Base-by-base conservation (phyloP, 1,284 basidiomycete genomes). In the Boletus mariae region DNA sequence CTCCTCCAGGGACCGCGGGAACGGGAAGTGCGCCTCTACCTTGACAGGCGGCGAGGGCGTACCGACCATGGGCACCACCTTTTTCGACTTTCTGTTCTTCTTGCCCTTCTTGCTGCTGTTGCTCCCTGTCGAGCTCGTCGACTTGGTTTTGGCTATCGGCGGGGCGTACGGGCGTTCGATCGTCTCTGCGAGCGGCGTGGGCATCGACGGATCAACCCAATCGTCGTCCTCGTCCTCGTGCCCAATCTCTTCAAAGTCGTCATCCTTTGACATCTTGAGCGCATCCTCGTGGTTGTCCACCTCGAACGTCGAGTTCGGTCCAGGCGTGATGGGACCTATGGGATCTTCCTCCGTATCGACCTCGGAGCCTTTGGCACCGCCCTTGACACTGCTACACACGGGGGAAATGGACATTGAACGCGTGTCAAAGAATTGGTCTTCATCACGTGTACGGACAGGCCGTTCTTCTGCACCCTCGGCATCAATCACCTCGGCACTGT, bases 281-380 rank as follows among this genome's bases (percentile, higher is more conserved):
- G 31, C 54, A 29, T 54, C 50, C 46, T 59, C 59, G 51, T 59
- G 51, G 53, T 59, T 52, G 11, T 67, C 58, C 15, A 76, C 66
- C 47, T 75, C 75, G 59, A 83, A 82, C 53, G 71, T 68, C 12
- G 75, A 72, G 46, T 71, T 73, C 3, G 80, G 78, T 6, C 83
- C 79, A 41, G 84, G 85, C 0, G 85, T 86, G 45, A 86, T 74
- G 8, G 85, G 84, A 10, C 79, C 82, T 4, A 83, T 75, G 0
- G 80, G 77, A 53, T 87, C 85, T 45, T 87, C 84, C 59, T 87
- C 85, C 11, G 83, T 83, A 50, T 84, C 83, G 1, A 72, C 76
- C 51, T 84, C 82, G 28, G 76, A 78, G 29, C 73, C 74, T 64
- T 70, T 76, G 53, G 67, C 66, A 42, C 71, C 61, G 5, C 69